Conservation (phyloP, 768 basidiomycete species). For the Omphalotus guepiniiformis region DNA sequence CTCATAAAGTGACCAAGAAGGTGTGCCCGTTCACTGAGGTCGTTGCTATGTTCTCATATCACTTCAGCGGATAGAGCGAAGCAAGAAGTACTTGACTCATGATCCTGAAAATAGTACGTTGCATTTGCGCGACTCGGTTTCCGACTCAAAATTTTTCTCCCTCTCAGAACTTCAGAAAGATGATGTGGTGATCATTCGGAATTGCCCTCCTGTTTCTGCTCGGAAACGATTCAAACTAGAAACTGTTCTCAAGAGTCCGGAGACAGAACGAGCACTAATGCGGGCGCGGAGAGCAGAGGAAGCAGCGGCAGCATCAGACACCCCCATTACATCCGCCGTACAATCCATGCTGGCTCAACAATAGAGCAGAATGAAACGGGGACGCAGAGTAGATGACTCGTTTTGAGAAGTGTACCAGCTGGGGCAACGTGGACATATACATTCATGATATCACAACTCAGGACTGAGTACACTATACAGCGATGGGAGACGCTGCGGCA, state of each 20-base stretch:
- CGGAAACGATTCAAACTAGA: slow-evolving; percentile 74
- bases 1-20: slow-evolving; percentile 76
- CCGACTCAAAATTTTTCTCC: slow-evolving; percentile 7
- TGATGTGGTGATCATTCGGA: slow-evolving; percentile 73
- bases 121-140: neutral
- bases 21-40: slow-evolving; percentile 37
- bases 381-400: too few relatives aligned
- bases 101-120: slow-evolving; percentile 67
- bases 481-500: slow-evolving; percentile 3
- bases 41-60: slow-evolving; percentile 8
- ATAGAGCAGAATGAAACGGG: too few relatives aligned
- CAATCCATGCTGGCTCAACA: too few relatives aligned
- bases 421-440: too few relatives aligned
- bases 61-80: slow-evolving; percentile 62
- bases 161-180: slow-evolving; percentile 55
- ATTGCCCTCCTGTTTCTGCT: slow-evolving; percentile 78
- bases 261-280: slow-evolving; percentile 47
- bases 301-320: slow-evolving; percentile 7
- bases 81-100: slow-evolving; percentile 76
- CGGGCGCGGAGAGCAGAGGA: slow-evolving; percentile 5
- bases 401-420: too few relatives aligned
- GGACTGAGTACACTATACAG: too few relatives aligned
- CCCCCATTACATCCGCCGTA: slow-evolving; percentile 13
- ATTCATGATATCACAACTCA: slow-evolving; percentile 1
- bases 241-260: slow-evolving; percentile 63